Evolutionary conservation across 108 stramenopile species (phyloP).

Genomic region (Poteriospumella lacustris): DNA sequence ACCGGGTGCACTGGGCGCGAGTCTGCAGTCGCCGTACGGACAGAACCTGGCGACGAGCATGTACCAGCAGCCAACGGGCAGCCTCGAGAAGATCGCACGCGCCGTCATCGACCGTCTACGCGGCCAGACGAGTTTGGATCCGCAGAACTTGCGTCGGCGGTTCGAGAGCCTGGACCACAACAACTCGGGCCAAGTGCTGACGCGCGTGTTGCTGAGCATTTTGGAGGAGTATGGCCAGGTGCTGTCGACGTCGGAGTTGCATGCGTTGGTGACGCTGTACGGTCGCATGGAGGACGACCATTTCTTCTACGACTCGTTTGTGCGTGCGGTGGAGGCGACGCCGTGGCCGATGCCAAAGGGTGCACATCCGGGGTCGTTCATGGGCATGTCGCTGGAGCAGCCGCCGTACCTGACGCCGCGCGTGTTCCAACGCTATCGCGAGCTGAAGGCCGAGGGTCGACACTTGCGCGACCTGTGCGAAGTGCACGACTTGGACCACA

Average conservation of each 20-base stretch:
- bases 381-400: not conserved
- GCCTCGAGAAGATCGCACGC: not conserved
- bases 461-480: not conserved
- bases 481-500: conserved; percentile 14
- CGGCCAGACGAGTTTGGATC: not conserved
- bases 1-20: too few relatives aligned
- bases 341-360: not conserved
- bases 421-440: not conserved
- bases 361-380: not conserved
- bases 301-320: conserved; percentile 9
- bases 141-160: not conserved
- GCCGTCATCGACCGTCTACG: not conserved
- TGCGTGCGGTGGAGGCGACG: not conserved
- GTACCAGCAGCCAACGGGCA: too few relatives aligned
- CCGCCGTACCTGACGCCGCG: not conserved
- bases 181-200: not conserved
- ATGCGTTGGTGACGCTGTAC: not conserved
- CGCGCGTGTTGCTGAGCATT: not conserved
- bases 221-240: not conserved
- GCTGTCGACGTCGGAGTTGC: not conserved
- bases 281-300: conserved; percentile 1
- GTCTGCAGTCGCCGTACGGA: too few relatives aligned
- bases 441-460: not conserved
- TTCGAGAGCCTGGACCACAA: not conserved
- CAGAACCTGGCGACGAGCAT: too few relatives aligned